Conservation (phyloP, 202 grass and related monocot genomes). For the Zizania palustris region DNA sequence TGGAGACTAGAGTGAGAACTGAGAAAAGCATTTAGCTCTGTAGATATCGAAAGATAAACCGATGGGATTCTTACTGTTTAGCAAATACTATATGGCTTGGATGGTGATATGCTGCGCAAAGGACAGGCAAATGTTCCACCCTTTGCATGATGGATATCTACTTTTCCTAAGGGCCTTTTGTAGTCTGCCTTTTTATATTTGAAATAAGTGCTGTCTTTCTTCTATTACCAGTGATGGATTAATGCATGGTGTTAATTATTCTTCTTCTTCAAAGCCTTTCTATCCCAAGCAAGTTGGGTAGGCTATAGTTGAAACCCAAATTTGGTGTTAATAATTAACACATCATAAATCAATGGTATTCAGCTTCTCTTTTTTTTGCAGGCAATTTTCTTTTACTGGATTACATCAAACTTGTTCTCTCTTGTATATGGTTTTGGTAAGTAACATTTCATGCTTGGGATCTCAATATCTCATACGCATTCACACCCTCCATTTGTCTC, state of each 20-base stretch:
- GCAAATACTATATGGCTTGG: not conserved
- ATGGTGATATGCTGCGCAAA: not conserved
- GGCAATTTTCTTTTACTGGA: constrained; percentile 98
- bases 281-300: too few species aligned
- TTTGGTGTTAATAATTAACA: not conserved
- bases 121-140: not conserved
- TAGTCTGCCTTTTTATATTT: not conserved
- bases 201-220: not conserved
- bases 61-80: not conserved
- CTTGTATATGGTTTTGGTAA: constrained; percentile 71
- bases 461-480: not conserved
- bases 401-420: constrained; percentile 90
- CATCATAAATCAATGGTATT: not conserved
- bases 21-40: not conserved
- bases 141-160: not conserved
- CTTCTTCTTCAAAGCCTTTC: too few species aligned
- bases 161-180: not conserved
- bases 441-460: constrained; percentile 32
- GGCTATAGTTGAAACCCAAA: too few species aligned
- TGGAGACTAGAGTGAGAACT: not conserved
- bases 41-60: not conserved
- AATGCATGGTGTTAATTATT: not conserved
- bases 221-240: not conserved
- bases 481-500: not conserved
- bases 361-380: constrained; percentile 35